Evolutionary conservation across 108 stramenopile species (phyloP), one percentile per base, ranked within the genome.

Genomic region (Skeletonema costatum): DNA sequence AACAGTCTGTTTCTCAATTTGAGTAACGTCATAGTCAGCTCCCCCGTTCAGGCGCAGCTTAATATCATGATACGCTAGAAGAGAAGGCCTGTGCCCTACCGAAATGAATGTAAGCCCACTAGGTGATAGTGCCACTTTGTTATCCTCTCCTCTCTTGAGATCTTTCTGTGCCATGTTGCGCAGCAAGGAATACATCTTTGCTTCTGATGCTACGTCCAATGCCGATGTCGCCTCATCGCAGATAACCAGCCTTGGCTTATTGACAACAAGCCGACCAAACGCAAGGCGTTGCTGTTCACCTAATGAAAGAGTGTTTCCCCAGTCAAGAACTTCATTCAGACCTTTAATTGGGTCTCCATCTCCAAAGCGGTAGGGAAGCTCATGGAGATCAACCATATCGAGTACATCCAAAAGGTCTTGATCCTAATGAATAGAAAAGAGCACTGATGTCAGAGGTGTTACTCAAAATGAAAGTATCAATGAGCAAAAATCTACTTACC

Each of bases 201-300:
- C 89, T 76, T 97, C 96, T 3, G 92, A 78, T 31, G 74, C 71
- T 39, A 90, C 64, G 60, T 93, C 93, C 50, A 95, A 66, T 2
- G 98, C 98, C 0, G 88, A 89, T 10, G 98, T 98, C 1, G 97
- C 97, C 77, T 96, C 96, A 65, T 98, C 98, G 35, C 98, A 77
- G 42, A 99, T 93, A 8, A 95, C 95, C 16, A 99, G 68, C 17
- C 78, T 70, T n/a, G 98, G 98, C 72, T 84, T 70, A 76, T 95
- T 92, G 62, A 97, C 88, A 32, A 98, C 70, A 4, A 99, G 70
- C 25, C 98, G 79, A 3, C 92, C 97, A 76, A 99, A 99, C 8
- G 97, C 96, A n/a, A 99, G 70, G 5, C 95, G 71, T 70, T 99
- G 98, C 73, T 99, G 98, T 81, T 99, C 98, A 44, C 98, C 98